Conservation (phyloP, 2,329 filamentous ascomycete genomes). For the Ceratocystis diversiconidia region DNA sequence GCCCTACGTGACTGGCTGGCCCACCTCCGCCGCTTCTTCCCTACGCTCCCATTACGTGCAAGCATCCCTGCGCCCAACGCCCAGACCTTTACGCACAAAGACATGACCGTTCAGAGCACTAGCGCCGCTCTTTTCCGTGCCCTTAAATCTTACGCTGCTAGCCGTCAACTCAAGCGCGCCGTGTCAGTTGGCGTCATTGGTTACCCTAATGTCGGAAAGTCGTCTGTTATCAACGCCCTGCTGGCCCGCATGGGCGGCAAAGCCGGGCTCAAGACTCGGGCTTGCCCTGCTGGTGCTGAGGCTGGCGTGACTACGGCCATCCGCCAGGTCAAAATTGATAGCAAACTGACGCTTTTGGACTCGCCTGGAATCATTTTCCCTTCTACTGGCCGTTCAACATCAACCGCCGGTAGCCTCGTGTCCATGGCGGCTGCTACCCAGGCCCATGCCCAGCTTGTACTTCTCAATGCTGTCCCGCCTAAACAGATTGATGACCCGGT, state of each 20-base stretch:
- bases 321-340: constrained; percentile 84
- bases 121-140: constrained; percentile 75
- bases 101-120: constrained; percentile 74
- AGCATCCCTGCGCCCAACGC: constrained; percentile 72
- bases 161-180: constrained; percentile 72
- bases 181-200: constrained; percentile 88
- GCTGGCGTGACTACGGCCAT: constrained; percentile 83
- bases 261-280: constrained; percentile 39
- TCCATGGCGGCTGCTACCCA: constrained; percentile 48
- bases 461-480: constrained; percentile 82
- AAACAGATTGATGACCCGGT: constrained; percentile 90
- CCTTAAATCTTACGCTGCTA: constrained; percentile 75
- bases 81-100: constrained; percentile 81
- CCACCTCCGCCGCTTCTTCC: constrained; percentile 78
- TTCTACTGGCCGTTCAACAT: constrained; percentile 35
- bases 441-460: constrained; percentile 69
- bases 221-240: constrained; percentile 88
- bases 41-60: constrained; percentile 76
- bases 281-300: constrained; percentile 80
- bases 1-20: constrained; percentile 74
- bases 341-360: constrained; percentile 83
- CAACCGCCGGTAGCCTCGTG: constrained; percentile 30
- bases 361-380: constrained; percentile 93
- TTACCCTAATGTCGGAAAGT: constrained; percentile 93
- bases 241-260: constrained; percentile 58